Base-by-base conservation (phyloP, 768 basidiomycete species). In the Lactarius deliciosus region DNA sequence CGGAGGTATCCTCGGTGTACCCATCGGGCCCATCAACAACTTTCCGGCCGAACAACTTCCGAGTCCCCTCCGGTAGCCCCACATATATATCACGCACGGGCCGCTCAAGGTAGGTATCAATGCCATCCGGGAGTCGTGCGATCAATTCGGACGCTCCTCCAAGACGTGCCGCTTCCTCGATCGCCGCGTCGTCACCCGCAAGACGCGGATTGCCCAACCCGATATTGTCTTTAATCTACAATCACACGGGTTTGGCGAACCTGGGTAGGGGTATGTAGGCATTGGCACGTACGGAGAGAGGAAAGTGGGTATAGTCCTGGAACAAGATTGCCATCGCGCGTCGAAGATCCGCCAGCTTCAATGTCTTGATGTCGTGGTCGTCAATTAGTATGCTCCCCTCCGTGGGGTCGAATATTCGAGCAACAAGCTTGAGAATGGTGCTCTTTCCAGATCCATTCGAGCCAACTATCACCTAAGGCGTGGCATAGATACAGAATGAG, bases 291-390 rank as follows among this genome's bases (percentile, higher is more conserved):
- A 90, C 90, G 22, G 90, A 88, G 57, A 93, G 79, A 0, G 91
- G 91, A 71, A 92, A 92, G 70, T 86, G 81, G 0, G 88, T 90
- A 71, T 90, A 92, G 73, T 93, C 91, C 72, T 93, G 91, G 76
- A 92, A 92, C 34, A 93, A 81, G 20, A 87, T 88, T 3, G 87
- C 86, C 40, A 85, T 85, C 1, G 85, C 81, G 11, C 83, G 82
- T n/a, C 91, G 79, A 16, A 92, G 77, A 73, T 91, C 87, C 4
- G 77, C 79, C 8, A 92, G 80, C 60, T 81, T 83, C 22, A 90
- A 75, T 0, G 81, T 82, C 53, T 80, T 81, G 68, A 92, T 88
- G 69, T 90, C 85, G 59, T 79, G n/a, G n/a, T n/a, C n/a, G 72
- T 22, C 80, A 85, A 65, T 91, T 83, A 22, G 92, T 73, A 93